Evolutionary conservation across 345 rosid species (phyloP).

Genomic region (Gossypium turneri): DNA sequence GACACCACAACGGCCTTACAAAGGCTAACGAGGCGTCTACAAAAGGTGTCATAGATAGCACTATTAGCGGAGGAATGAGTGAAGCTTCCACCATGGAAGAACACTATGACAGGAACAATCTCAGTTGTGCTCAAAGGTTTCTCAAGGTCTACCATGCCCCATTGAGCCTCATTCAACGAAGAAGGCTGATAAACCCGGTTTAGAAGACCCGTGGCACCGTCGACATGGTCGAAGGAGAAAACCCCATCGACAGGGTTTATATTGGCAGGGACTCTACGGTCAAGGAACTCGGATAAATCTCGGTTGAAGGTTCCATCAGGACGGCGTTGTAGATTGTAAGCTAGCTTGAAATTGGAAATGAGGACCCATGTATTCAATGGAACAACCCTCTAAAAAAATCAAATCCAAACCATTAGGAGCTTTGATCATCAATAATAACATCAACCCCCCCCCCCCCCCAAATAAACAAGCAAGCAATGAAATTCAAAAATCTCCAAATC

Average conservation of each 20-base stretch:
- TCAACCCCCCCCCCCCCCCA: too few relatives aligned
- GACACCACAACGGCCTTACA: slow-evolving; percentile 84
- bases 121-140: slow-evolving; percentile 66
- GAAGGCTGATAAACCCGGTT: slow-evolving; percentile 67
- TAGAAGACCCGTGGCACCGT: slow-evolving; percentile 66
- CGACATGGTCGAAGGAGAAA: slow-evolving; percentile 85
- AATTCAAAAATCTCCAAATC: slow-evolving; percentile 19
- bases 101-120: slow-evolving; percentile 73
- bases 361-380: slow-evolving; percentile 98
- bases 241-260: slow-evolving; percentile 76
- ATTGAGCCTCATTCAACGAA: slow-evolving; percentile 29
- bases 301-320: slow-evolving; percentile 90
- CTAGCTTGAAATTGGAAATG: slow-evolving; percentile 93
- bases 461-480: too few relatives aligned
- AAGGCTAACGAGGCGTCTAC: slow-evolving; percentile 66
- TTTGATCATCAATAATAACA: slow-evolving; percentile 15
- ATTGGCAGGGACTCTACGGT: slow-evolving; percentile 82
- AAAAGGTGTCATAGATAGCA: slow-evolving; percentile 88
- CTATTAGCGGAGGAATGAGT: slow-evolving; percentile 92
- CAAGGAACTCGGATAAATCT: slow-evolving; percentile 86
- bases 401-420: slow-evolving; percentile 6
- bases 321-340: slow-evolving; percentile 88
- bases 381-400: slow-evolving; percentile 64
- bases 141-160: slow-evolving; percentile 57
- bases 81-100: slow-evolving; percentile 98